phyloP scores from a whole-genome alignment of 139 green algal species.

The Chlorella sp. region DNA sequence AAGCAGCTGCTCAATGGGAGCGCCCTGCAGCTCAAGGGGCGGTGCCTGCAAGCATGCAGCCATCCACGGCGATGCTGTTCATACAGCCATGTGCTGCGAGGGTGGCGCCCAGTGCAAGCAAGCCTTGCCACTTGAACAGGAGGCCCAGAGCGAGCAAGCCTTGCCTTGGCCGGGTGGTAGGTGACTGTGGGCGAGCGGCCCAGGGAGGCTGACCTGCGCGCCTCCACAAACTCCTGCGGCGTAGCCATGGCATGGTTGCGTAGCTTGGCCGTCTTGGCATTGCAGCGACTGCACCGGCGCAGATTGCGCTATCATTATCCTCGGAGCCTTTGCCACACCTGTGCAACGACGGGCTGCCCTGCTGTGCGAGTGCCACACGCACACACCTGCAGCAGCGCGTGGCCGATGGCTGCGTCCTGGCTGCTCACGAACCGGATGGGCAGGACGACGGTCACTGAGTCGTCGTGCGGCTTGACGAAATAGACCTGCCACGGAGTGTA shows the following conservation, averaged over 20 bases:
- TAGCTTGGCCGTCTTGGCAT: not conserved
- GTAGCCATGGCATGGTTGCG: not conserved
- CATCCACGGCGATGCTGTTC: not conserved
- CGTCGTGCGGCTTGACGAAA: not conserved
- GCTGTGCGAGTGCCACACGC: not conserved
- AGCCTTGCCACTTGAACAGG: not conserved
- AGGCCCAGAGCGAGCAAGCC: not conserved
- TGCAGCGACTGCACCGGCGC: not conserved
- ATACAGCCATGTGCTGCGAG: not conserved
- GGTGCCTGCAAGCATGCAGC: not conserved
- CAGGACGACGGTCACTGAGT: conserved; percentile 1
- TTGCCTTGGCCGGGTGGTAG: not conserved
- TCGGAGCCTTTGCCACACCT: too few relatives aligned
- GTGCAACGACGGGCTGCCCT: not conserved
- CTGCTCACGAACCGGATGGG: conserved; percentile 1
- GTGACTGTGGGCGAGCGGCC: not conserved
- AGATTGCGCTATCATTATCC: not conserved
- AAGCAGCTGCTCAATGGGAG: not conserved
- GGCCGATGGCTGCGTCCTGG: conserved; percentile 2
- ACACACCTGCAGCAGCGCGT: not conserved
- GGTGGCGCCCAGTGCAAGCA: not conserved
- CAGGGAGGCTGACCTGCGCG: not conserved
- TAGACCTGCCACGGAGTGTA: not conserved
- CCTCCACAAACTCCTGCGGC: conserved; percentile 5
- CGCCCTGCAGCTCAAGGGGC: not conserved